Base-by-base conservation (phyloP, 2,329 filamentous ascomycete species). In the Phoma sp. region DNA sequence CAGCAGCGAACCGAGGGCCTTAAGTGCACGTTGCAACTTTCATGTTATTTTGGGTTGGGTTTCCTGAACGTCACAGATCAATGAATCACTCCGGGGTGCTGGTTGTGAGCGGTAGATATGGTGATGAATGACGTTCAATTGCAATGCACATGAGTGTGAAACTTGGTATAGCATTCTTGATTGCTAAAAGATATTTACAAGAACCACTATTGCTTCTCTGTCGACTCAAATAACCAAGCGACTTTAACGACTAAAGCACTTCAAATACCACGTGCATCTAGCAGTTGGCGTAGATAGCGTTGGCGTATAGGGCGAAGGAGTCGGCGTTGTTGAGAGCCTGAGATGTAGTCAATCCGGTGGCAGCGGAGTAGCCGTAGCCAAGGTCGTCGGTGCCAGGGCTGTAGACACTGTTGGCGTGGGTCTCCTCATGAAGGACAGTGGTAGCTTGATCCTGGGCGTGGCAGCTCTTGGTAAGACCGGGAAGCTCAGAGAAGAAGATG, bases 361-460 rank as follows among this genome's bases (percentile, higher is more conserved):
- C 69, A 43, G 79, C 79, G 5, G 77, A 69, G 63, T 87, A 89
- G 23, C 84, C 85, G 60, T 84, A 85, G 21, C 60, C 71, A 46
- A 81, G 76, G 65, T 90, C 87, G 1, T 80, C 70, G 2, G 86
- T 88, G 7, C 85, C 84, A 11, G 69, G 68, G 64, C 64, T 69
- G 50, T 83, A 84, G 11, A 82, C 78, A 74, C 75, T 79, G 67
- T 81, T 74, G n/a, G 81, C 78, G 67, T 90, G 87, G 7, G 87
- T 88, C 61, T 81, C 78, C 78, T 90, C 87, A 65, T 90, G 87
- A 12, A 90, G 71, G 26, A 81, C 81, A 12, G 87, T 89, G 10
- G 82, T 87, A 2, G 83, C 84, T 74, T 87, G 84, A 66, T 89
- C 87, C 74, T 89, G 87, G 2, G 65, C 80, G 67, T 89, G 85